A percentile compares a stretch with the other conserved stretches of the same genome.
Conservation (phyloP, 768 basidiomycete genomes). For the Suillus placidus region DNA sequence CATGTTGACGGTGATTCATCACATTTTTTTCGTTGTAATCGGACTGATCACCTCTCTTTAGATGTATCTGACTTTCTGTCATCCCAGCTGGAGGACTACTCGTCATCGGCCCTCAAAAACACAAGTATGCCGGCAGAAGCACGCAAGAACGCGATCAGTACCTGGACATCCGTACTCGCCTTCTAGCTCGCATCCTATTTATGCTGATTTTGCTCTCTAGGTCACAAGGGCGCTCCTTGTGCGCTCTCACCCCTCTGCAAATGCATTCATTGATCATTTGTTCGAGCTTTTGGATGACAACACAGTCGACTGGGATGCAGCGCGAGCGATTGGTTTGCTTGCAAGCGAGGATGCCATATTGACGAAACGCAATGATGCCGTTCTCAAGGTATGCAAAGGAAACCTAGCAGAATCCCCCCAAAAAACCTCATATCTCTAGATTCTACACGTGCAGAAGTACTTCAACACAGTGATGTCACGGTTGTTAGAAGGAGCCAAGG, state of each 20-base stretch:
- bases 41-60: slow-evolving; percentile 26
- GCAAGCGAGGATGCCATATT: slow-evolving; percentile 62
- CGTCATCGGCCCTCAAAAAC: slow-evolving; percentile 49
- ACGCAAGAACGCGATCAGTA: slow-evolving; percentile 54
- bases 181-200: background rate
- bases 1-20: slow-evolving; percentile 56
- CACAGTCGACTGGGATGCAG: slow-evolving; percentile 69
- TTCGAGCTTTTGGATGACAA: slow-evolving; percentile 73
- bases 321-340: slow-evolving; percentile 71
- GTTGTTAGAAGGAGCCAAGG: slow-evolving; percentile 68
- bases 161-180: slow-evolving; percentile 72
- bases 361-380: slow-evolving; percentile 76
- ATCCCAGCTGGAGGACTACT: slow-evolving; percentile 48
- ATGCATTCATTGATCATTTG: slow-evolving; percentile 60
- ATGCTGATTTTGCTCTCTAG: slow-evolving; percentile 41
- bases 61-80: slow-evolving; percentile 51
- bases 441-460: slow-evolving; percentile 76
- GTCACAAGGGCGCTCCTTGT: slow-evolving; percentile 79
- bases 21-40: slow-evolving; percentile 15
- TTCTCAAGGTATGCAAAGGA: slow-evolving; percentile 62
- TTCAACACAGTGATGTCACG: slow-evolving; percentile 72
- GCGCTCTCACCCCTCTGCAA: slow-evolving; percentile 63
- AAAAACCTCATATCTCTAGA: slow-evolving; percentile 41
- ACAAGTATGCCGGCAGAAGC: slow-evolving; percentile 29
- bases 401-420: background rate